phyloP scores from a whole-genome alignment of 1,284 basidiomycete genomes.

The Irpex rosettiformis region DNA sequence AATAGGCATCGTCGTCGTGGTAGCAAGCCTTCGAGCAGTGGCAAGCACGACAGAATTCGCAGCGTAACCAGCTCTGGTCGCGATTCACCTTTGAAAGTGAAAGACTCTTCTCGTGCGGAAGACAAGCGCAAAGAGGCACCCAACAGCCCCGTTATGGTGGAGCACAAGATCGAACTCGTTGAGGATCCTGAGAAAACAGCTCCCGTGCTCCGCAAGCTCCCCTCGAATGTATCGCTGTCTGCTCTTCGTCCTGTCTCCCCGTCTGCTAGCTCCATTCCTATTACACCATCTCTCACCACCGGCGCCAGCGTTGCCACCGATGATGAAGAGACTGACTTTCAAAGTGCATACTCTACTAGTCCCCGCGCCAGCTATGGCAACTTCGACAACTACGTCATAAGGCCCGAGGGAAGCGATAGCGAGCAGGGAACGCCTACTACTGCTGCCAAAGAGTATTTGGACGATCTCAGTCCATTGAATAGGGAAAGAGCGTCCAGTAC shows the following conservation, averaged over 20 bases:
- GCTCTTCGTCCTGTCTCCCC: constrained; percentile 30
- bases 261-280: constrained; percentile 28
- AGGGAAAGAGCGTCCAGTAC: constrained; percentile 28
- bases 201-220: constrained; percentile 32
- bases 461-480: constrained; percentile 20
- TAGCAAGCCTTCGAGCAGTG: constrained; percentile 18
- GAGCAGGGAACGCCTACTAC: constrained; percentile 25
- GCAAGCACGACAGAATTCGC: constrained; percentile 16
- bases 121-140: not conserved
- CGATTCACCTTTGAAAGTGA: not conserved
- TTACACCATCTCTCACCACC: constrained; percentile 40
- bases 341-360: constrained; percentile 76
- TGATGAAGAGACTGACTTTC: constrained; percentile 81
- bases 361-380: constrained; percentile 60
- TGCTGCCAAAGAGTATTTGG: constrained; percentile 18
- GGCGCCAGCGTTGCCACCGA: constrained; percentile 51
- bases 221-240: constrained; percentile 25
- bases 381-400: constrained; percentile 23
- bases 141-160: not conserved
- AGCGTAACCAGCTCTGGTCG: constrained; percentile 12
- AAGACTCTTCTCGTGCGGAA: not conserved
- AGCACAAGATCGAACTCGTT: not conserved
- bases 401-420: constrained; percentile 21
- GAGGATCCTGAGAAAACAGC: constrained; percentile 18
- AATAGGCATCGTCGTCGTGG: constrained; percentile 19